A percentile compares a stretch with the other conserved stretches of the same genome.
These are phyloP conservation scores for Marasmius tenuissimus DNA, from an alignment of 1,284 basidiomycete genomes.

Conservation along the genomic window DNA sequence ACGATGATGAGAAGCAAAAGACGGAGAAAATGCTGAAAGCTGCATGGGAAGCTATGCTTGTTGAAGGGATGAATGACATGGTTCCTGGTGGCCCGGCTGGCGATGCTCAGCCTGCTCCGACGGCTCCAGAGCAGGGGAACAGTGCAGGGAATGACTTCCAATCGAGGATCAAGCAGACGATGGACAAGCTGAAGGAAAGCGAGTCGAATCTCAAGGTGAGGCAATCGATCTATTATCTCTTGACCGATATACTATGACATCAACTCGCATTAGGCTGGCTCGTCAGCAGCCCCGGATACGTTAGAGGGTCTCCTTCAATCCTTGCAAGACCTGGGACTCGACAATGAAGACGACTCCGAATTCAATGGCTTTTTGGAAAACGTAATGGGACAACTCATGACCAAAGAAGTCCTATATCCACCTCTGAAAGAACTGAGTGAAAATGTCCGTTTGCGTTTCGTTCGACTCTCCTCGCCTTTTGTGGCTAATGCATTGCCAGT, in stretches of 20 bases:
- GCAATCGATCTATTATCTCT: conserved; percentile 5
- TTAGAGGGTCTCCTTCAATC: conserved; percentile 52
- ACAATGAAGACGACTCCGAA: conserved; percentile 57
- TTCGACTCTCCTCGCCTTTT: background rate
- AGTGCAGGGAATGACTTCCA: conserved; percentile 56
- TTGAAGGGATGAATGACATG: conserved; percentile 64
- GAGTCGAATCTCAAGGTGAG: conserved; percentile 54
- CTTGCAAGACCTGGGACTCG: conserved; percentile 41
- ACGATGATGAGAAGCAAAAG: conserved; percentile 36
- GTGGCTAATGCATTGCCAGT: conserved; percentile 46
- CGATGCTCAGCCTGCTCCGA: conserved; percentile 35
- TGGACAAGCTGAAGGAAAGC: conserved; percentile 79
- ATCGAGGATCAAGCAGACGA: conserved; percentile 73
- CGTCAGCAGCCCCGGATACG: conserved; percentile 33
- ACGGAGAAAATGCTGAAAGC: conserved; percentile 52
- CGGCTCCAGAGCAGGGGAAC: conserved; percentile 73
- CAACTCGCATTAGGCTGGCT: conserved; percentile 20
- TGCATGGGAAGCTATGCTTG: conserved; percentile 77
- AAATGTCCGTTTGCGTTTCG: conserved; percentile 58
- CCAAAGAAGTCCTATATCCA: conserved; percentile 91
- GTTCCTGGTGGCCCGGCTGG: conserved; percentile 26
- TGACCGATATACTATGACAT: background rate
- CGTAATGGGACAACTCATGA: conserved; percentile 95
- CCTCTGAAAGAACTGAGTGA: conserved; percentile 87
- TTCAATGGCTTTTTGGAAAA: conserved; percentile 80